Base-by-base conservation (phyloP, 2,329 filamentous ascomycete genomes). In the Colletotrichum gigasporum region DNA sequence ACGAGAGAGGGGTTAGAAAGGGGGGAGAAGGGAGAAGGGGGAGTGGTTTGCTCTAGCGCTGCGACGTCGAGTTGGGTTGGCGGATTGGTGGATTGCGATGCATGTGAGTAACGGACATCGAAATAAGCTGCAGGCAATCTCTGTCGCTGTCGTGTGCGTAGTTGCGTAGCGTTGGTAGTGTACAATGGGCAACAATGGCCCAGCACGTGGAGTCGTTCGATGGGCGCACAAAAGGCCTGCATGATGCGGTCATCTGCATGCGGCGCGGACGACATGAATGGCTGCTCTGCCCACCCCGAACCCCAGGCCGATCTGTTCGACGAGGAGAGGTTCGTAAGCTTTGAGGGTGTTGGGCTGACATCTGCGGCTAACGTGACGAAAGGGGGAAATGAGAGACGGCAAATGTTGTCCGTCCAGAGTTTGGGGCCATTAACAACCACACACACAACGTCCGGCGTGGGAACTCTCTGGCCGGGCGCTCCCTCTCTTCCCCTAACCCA, bases 161-260 rank as follows among this genome's bases (percentile, higher is more conserved):
- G n/a, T n/a, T n/a, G n/a, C n/a, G n/a, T n/a, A n/a, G n/a, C n/a
- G n/a, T n/a, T n/a, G n/a, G n/a, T n/a, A n/a, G n/a, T n/a, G n/a
- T n/a, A n/a, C n/a, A n/a, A n/a, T n/a, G n/a, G n/a, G n/a, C n/a
- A n/a, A n/a, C n/a, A n/a, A n/a, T n/a, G n/a, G n/a, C n/a, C n/a
- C 26, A 44, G 48, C 56, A 54, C 62, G 48, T 61, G 62, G 48
- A 61, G 56, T 61, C 20, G 16, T 61, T 61, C 34, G 42, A 50
- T 35, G 61, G 47, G 34, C 47, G 22, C 50, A 61, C 48, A 37
- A 41, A 35, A 16, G 16, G 16, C 26, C 56, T 64, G 56, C 62
- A 64, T 64, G 62, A 64, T 64, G 62, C 56, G 48, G 62, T 64
- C 62, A 64, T 64, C 42, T 64, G 56, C 28, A 37, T 14, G 56